Percentiles rank a stretch among this genome's conserved stretches.
These are phyloP conservation scores for Phyllostachys edulis DNA, from an alignment of 176 grass and related monocot species.

Conservation along the genomic window DNA sequence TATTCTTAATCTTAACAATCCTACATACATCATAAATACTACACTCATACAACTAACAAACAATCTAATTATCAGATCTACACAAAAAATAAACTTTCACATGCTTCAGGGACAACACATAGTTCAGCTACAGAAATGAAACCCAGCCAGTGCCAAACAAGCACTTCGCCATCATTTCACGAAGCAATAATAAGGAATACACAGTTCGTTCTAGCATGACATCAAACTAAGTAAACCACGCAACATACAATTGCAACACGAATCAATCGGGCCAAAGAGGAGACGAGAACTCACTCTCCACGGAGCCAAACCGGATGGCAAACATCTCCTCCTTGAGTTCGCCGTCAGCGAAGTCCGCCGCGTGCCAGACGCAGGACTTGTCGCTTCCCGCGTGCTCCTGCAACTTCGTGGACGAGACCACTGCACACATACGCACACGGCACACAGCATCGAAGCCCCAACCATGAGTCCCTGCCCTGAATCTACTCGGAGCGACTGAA, in stretches of 20 bases:
- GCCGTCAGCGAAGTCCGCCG: slow-evolving; percentile 72
- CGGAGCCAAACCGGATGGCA: slow-evolving; percentile 73
- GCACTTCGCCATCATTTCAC: neutral
- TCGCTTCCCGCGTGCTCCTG: slow-evolving; percentile 79
- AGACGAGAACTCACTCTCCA: slow-evolving; percentile 59
- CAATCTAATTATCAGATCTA: neutral
- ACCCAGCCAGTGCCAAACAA: neutral
- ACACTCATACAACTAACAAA: neutral
- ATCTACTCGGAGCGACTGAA: neutral
- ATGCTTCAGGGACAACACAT: neutral
- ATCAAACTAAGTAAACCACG: neutral
- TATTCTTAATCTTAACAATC: neutral
- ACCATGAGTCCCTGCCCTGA: neutral
- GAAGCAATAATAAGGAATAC: neutral
- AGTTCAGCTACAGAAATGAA: neutral
- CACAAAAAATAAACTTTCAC: neutral
- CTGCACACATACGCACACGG: slow-evolving; percentile 28
- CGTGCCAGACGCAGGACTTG: slow-evolving; percentile 85
- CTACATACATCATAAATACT: neutral
- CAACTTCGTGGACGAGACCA: slow-evolving; percentile 64
- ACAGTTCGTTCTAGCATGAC: neutral
- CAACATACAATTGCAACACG: neutral
- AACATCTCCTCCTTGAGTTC: slow-evolving; percentile 86
- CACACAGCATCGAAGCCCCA: neutral
- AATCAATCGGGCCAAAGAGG: neutral